Evolutionary conservation across 495 filamentous ascomycete genomes (phyloP), one percentile per base, ranked within the genome.

Genomic region (Penicillium silybi): DNA sequence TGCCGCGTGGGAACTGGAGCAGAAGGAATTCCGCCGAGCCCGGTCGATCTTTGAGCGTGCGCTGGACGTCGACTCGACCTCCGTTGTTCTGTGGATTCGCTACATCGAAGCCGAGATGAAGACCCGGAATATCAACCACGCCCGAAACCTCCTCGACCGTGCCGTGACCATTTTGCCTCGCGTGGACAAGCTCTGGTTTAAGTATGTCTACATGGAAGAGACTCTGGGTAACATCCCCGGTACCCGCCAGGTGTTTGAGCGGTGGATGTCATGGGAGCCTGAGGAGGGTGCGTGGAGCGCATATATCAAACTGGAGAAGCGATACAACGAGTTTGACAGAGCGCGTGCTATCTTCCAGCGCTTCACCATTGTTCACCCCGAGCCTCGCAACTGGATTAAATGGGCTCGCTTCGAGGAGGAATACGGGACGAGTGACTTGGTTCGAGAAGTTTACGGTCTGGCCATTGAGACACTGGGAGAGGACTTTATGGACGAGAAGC

Each of bases 141-240:
- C 93, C 27, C 78, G 93, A 49, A 98, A 98, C 63, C 70, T 98
- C 37, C 80, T 97, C 26, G 93, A 98, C 65, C 89, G 93, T 43
- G 95, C 95, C 32, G 90, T 98, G 43, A 93, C 92, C n/a, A 90
- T 93, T 48, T 75, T 97, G 27, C 93, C 93, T 27, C 77, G 93
- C 32, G 80, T 97, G 23, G 88, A 96, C 66, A 97, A 97, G 74
- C 75, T 98, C 45, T 98, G 93, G 93, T 97, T 92, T 71, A 96
- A 97, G 66, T 97, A 96, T 79, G 89, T 95, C 25, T 96, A 96
- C 63, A 95, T 97, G 88, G 93, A 97, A 68, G 95, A 98, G 78
- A 97, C 91, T 44, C 75, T 98, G 38, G 86, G 88, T 6, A 97
- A 98, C 59, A 85, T 98, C 37, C 83, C 92, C 6, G 93, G 93